phyloP scores from a whole-genome alignment of 2,329 filamentous ascomycete genomes.

The Hymenoscyphus albidus region DNA sequence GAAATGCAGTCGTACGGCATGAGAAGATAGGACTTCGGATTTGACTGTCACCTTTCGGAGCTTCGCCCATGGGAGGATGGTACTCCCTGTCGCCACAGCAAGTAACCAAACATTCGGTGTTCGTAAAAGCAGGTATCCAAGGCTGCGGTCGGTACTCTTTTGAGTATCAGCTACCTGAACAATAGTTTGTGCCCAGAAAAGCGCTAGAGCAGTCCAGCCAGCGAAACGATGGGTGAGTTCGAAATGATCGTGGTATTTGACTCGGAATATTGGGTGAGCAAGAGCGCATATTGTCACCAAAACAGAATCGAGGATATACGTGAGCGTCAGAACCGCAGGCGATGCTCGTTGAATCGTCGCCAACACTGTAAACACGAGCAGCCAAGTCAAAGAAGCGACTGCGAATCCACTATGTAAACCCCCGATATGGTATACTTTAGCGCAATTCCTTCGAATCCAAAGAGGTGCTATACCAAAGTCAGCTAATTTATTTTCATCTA shows the following conservation, averaged over 20 bases:
- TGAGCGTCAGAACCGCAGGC: slow-evolving; percentile 39
- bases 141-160: slow-evolving; percentile 22
- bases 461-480: slow-evolving; percentile 40
- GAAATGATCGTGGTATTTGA: slow-evolving; percentile 63
- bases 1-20: slow-evolving; percentile 70
- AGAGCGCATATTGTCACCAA: slow-evolving; percentile 57
- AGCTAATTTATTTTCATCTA: too few relatives aligned
- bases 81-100: slow-evolving; percentile 56
- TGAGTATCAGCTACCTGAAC: slow-evolving; percentile 48
- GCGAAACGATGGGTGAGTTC: slow-evolving; percentile 69
- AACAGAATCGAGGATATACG: slow-evolving; percentile 55
- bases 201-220: slow-evolving; percentile 62
- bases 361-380: slow-evolving; percentile 37
- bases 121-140: slow-evolving; percentile 38
- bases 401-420: slow-evolving; percentile 51
- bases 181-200: slow-evolving; percentile 63
- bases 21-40: slow-evolving; percentile 64
- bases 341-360: slow-evolving; percentile 23
- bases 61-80: slow-evolving; percentile 69
- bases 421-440: slow-evolving; percentile 52
- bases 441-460: slow-evolving; percentile 43
- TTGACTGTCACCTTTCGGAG: slow-evolving; percentile 65
- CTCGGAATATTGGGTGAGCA: slow-evolving; percentile 61
- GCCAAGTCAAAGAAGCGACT: slow-evolving; percentile 47
- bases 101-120: slow-evolving; percentile 66